These are phyloP conservation scores for Arxiozyma telluris DNA, from an alignment of 1,139 yeast species.

Conservation along the genomic window DNA sequence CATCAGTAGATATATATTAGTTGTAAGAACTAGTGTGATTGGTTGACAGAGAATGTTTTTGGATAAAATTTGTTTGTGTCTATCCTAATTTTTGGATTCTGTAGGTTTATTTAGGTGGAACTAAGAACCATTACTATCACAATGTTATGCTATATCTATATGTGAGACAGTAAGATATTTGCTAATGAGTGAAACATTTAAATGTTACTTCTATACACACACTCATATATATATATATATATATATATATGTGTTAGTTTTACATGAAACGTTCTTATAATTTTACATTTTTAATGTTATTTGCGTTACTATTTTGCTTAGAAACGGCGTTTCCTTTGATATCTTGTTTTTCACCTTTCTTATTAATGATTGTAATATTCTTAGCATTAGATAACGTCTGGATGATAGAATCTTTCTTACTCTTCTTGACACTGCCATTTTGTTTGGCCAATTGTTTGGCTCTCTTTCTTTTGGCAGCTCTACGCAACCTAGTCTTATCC, in stretches of 20 bases:
- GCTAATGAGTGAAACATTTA: no score
- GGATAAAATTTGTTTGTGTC: no score
- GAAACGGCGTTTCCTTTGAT: constrained; percentile 42
- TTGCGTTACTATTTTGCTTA: neutral
- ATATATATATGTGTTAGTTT: neutral
- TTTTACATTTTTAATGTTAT: constrained; percentile 1
- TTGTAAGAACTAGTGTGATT: no score
- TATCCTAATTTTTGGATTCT: no score
- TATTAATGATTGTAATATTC: constrained; percentile 72
- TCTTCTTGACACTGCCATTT: constrained; percentile 38
- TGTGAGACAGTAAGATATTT: no score
- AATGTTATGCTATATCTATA: no score
- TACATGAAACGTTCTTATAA: neutral
- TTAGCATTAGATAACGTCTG: constrained; percentile 67
- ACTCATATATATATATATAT: neutral
- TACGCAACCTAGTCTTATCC: constrained; percentile 78
- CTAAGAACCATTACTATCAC: no score
- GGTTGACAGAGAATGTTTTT: no score
- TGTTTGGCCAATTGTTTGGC: constrained; percentile 41
- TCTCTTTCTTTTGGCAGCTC: constrained; percentile 78
- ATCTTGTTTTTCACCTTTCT: constrained; percentile 69
- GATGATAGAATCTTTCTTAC: constrained; percentile 53
- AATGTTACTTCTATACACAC: no score
- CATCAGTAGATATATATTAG: no score
- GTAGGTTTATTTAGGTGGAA: no score